Percentiles rank a stretch among this genome's conserved stretches.
Evolutionary conservation across 805 yeast genomes (phyloP).

Genomic region (Kuraishia floccosa): DNA sequence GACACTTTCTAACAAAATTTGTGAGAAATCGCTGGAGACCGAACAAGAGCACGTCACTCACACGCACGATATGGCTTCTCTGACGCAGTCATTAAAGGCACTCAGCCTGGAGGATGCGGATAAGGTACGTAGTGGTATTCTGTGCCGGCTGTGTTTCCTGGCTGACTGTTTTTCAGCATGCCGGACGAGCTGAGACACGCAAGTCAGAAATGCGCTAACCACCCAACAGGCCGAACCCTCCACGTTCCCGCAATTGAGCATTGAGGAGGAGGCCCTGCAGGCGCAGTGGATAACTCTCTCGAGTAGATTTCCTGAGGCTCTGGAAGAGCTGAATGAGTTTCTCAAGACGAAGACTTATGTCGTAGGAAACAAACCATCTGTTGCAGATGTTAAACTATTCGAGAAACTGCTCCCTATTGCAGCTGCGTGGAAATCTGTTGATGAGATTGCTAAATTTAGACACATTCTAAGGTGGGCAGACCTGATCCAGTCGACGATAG

Average conservation of each 20-base stretch:
- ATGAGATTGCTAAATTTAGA: conserved; percentile 53
- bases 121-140: conserved; percentile 2
- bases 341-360: conserved; percentile 65
- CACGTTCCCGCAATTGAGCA: conserved; percentile 15
- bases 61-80: conserved; percentile 16
- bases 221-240: conserved; percentile 12
- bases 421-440: conserved; percentile 38
- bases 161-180: background rate
- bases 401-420: conserved; percentile 54
- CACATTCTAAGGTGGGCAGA: conserved; percentile 93
- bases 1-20: too few relatives aligned
- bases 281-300: conserved; percentile 76
- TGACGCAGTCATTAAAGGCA: conserved; percentile 16
- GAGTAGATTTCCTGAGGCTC: conserved; percentile 41
- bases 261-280: conserved; percentile 42
- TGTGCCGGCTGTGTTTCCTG: too few relatives aligned
- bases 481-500: conserved; percentile 61
- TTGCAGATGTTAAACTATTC: conserved; percentile 64
- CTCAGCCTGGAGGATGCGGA: conserved; percentile 15
- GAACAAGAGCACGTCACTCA: too few relatives aligned
- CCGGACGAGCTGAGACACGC: background rate
- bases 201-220: too few relatives aligned
- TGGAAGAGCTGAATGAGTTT: conserved; percentile 53
- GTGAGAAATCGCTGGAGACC: too few relatives aligned
- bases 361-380: conserved; percentile 53